Percentiles rank a stretch among this genome's conserved stretches.
Conservation (phyloP, 192 early-diverging fungal genomes). For the Coemansia sp. region DNA sequence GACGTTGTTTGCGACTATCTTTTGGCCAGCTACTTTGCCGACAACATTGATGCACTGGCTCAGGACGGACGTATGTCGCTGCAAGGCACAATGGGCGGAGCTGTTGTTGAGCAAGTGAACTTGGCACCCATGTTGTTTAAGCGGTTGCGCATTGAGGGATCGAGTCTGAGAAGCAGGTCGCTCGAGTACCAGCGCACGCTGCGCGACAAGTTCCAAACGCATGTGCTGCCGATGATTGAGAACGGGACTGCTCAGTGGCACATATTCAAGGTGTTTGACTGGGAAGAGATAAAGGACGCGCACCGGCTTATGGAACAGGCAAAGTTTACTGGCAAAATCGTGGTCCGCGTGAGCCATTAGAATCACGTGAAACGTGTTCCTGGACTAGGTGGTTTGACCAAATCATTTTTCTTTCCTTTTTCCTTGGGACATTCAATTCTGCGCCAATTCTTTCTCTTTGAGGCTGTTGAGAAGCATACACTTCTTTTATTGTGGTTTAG, state of each 20-base stretch:
- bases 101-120: slow-evolving; percentile 23
- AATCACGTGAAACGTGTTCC: slow-evolving; percentile 6
- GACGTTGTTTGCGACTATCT: slow-evolving; percentile 74
- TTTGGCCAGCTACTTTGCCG: slow-evolving; percentile 58
- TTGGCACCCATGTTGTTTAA: slow-evolving; percentile 60
- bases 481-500: neutral
- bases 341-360: slow-evolving; percentile 43
- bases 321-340: slow-evolving; percentile 64
- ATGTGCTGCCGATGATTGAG: slow-evolving; percentile 59
- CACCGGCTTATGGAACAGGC: slow-evolving; percentile 69
- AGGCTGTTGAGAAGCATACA: neutral
- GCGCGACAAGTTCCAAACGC: slow-evolving; percentile 48
- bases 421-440: neutral
- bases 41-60: slow-evolving; percentile 59
- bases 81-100: slow-evolving; percentile 66
- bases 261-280: slow-evolving; percentile 64
- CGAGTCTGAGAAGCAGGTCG: slow-evolving; percentile 65
- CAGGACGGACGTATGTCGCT: slow-evolving; percentile 75
- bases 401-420: neutral
- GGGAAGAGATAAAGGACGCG: slow-evolving; percentile 66
- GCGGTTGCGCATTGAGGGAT: slow-evolving; percentile 68
- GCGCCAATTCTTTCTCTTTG: neutral
- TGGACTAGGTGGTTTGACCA: neutral
- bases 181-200: slow-evolving; percentile 65
- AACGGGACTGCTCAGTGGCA: slow-evolving; percentile 52